Evolutionary conservation across 2,329 filamentous ascomycete species (phyloP).

Genomic region (Aspergillus glaucus): DNA sequence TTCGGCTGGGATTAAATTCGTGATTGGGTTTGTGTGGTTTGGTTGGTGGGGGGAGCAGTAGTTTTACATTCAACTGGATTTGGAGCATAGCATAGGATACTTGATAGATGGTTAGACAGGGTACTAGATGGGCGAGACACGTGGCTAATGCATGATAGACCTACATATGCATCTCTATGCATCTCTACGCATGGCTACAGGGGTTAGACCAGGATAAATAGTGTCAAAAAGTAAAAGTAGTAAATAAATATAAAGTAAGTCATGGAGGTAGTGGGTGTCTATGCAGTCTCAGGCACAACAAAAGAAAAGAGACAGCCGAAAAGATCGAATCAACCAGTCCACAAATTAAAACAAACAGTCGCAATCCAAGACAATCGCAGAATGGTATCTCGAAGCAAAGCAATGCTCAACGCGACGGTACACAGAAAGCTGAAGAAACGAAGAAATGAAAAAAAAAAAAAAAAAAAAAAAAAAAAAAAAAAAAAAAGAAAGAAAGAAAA

Average conservation of each 20-base stretch:
- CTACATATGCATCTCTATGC: too few species aligned
- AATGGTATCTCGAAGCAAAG: slow-evolving; percentile 34
- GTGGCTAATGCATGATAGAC: too few species aligned
- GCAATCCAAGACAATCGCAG: slow-evolving; percentile 19
- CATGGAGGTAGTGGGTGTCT: slow-evolving; percentile 11
- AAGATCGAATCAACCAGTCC: slow-evolving; percentile 13
- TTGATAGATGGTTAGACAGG: too few species aligned
- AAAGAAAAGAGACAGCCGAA: slow-evolving; percentile 5
- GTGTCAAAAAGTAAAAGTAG: slow-evolving; percentile 33
- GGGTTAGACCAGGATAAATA: slow-evolving; percentile 5
- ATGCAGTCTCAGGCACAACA: slow-evolving; percentile 4
- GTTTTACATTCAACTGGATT: too few species aligned
- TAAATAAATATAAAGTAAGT: neutral
- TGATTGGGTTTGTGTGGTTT: slow-evolving; percentile 31
- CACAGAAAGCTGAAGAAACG: neutral
- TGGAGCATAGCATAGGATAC: too few species aligned
- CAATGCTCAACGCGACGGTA: neutral
- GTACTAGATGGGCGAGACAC: too few species aligned
- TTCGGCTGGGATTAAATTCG: slow-evolving; percentile 35
- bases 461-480: neutral
- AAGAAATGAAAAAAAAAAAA: neutral
- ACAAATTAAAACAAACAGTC: slow-evolving; percentile 7
- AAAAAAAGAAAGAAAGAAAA: neutral
- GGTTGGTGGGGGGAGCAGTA: slow-evolving; percentile 23
- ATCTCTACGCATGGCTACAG: neutral